Evolutionary conservation across 2,329 filamentous ascomycete species (phyloP).

Genomic region (Curvularia eragrostidis): DNA sequence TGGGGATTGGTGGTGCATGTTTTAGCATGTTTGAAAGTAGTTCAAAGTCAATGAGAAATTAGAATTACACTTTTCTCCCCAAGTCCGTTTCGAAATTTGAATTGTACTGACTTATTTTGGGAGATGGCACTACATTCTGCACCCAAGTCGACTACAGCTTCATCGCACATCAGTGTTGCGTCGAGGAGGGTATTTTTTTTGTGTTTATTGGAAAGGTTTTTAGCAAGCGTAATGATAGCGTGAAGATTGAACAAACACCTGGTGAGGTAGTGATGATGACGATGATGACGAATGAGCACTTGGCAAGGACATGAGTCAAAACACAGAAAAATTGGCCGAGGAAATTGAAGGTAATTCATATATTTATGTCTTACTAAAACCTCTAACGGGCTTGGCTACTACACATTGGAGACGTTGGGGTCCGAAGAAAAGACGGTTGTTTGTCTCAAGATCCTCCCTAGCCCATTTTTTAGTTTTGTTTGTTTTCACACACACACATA

Average conservation of each 20-base stretch:
- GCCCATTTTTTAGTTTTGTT: neutral
- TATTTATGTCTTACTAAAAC: neutral
- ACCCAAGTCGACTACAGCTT: too few species aligned
- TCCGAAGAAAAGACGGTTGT: neutral
- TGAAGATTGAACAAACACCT: too few species aligned
- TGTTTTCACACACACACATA: too few species aligned
- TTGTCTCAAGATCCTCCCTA: neutral
- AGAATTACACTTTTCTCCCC: conserved; percentile 2
- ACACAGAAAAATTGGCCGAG: neutral
- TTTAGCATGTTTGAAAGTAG: conserved; percentile 14
- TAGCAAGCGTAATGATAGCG: neutral
- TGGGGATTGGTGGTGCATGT: conserved; percentile 21
- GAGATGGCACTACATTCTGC: too few species aligned
- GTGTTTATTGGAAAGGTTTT: too few species aligned
- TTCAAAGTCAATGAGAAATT: neutral
- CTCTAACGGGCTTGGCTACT: neutral
- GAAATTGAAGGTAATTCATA: neutral
- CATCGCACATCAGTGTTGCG: too few species aligned
- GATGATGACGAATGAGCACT: neutral
- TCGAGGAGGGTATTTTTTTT: too few species aligned
- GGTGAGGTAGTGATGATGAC: too few species aligned
- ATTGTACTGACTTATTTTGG: neutral
- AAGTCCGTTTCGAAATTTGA: neutral
- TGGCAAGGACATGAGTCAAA: neutral
- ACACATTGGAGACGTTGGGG: neutral